Percentiles rank a stretch among this genome's conserved stretches.
Conservation (phyloP, 2,329 filamentous ascomycete genomes). For the Colletotrichum siamense region DNA sequence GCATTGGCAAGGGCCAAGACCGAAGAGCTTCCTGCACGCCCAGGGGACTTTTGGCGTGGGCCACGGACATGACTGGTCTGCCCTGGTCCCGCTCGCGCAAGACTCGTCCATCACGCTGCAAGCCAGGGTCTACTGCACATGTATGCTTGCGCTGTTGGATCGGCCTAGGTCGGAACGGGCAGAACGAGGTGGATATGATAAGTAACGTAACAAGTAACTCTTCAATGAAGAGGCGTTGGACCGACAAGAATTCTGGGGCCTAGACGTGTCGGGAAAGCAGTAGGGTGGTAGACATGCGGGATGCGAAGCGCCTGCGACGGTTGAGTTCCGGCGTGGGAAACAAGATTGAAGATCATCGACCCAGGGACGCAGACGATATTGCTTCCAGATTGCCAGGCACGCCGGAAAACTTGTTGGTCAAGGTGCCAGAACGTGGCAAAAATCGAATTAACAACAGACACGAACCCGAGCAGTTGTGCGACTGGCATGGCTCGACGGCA, state of each 20-base stretch:
- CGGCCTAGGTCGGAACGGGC: neutral
- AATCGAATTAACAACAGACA: neutral
- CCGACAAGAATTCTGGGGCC: neutral
- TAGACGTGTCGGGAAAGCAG: neutral
- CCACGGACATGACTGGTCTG: neutral
- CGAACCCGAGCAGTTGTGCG: neutral
- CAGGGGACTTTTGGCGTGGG: neutral
- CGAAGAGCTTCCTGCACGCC: neutral
- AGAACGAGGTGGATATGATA: neutral
- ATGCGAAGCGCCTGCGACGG: conserved; percentile 20
- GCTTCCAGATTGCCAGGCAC: neutral
- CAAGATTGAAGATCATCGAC: neutral
- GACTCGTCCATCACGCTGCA: neutral
- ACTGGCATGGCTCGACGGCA: neutral
- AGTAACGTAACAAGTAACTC: conserved; percentile 1
- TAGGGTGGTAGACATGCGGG: conserved; percentile 11
- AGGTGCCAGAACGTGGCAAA: neutral
- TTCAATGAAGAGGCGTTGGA: neutral
- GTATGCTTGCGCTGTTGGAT: neutral
- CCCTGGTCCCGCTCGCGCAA: neutral
- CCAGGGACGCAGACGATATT: neutral
- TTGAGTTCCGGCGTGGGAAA: neutral
- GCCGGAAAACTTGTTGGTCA: neutral
- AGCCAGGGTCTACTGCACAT: neutral
- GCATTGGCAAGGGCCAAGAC: conserved; percentile 12